Evolutionary conservation across 345 rosid species (phyloP).

Genomic region (Linum lewisii): DNA sequence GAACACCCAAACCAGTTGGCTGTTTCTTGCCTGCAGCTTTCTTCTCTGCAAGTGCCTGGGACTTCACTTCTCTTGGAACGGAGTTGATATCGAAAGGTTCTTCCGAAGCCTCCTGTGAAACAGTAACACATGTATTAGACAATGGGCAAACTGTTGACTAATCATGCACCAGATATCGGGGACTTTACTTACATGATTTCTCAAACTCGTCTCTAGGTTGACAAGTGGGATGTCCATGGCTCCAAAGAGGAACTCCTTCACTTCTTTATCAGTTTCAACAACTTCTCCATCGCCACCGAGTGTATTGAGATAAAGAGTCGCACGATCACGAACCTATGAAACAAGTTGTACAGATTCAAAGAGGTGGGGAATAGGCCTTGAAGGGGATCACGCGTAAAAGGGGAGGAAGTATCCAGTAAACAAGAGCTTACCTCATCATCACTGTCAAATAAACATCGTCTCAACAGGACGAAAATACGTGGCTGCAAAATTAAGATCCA

Average conservation of each 20-base stretch:
- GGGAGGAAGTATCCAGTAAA: neutral
- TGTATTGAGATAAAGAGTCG: constrained; percentile 78
- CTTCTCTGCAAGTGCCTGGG: constrained; percentile 85
- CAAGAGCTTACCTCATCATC: constrained; percentile 87
- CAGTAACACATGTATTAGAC: constrained; percentile 7
- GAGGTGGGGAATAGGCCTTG: neutral
- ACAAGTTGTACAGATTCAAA: neutral
- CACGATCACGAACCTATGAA: constrained; percentile 91
- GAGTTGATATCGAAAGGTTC: constrained; percentile 69
- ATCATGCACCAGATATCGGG: neutral
- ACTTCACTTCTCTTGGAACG: constrained; percentile 80
- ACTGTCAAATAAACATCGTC: constrained; percentile 83
- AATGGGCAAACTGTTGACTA: constrained; percentile 9
- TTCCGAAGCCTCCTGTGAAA: constrained; percentile 69
- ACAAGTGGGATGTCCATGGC: constrained; percentile 70
- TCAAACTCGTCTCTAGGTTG: constrained; percentile 87
- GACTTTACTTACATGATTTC: constrained; percentile 74
- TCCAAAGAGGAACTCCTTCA: constrained; percentile 71
- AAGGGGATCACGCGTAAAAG: neutral
- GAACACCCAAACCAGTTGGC: constrained; percentile 78
- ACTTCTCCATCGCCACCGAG: constrained; percentile 61
- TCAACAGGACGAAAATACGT: constrained; percentile 68
- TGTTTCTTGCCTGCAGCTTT: constrained; percentile 87
- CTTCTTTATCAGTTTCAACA: constrained; percentile 50
- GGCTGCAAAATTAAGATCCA: constrained; percentile 44